Conservation (phyloP, 2,329 filamentous ascomycete species). For the Curvularia sp. region DNA sequence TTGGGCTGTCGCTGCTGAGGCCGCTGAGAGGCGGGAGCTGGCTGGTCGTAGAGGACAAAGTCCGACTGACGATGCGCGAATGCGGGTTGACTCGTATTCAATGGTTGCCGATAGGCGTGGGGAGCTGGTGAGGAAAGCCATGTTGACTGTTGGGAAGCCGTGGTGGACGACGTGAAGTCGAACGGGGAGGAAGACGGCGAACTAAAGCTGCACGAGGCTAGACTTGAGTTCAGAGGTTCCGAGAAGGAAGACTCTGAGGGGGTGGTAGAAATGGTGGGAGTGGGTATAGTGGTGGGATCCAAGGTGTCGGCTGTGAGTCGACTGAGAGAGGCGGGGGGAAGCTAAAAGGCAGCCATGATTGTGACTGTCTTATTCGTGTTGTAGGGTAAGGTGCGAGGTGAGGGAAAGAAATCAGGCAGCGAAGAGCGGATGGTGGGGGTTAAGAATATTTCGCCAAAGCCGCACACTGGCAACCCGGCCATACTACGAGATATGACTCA, state of each 20-base stretch:
- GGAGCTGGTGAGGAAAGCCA: conserved; percentile 74
- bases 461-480: too few relatives aligned
- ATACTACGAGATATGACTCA: conserved; percentile 21
- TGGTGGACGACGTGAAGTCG: conserved; percentile 80
- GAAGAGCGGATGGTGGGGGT: conserved; percentile 33
- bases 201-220: conserved; percentile 66
- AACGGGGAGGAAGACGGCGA: conserved; percentile 63
- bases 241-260: conserved; percentile 51
- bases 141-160: conserved; percentile 76
- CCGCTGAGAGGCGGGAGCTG: conserved; percentile 51
- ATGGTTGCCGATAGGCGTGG: conserved; percentile 60
- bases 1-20: conserved; percentile 55
- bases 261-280: conserved; percentile 37
- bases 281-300: conserved; percentile 34
- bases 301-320: conserved; percentile 42
- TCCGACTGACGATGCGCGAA: conserved; percentile 66
- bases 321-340: conserved; percentile 34
- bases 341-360: conserved; percentile 52
- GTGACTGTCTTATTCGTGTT: conserved; percentile 40
- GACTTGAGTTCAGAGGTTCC: conserved; percentile 69
- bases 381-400: conserved; percentile 22
- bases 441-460: conserved; percentile 20
- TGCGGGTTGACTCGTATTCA: conserved; percentile 52
- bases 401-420: conserved; percentile 41
- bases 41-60: conserved; percentile 77